Evolutionary conservation across 1,284 basidiomycete genomes (phyloP).

Genomic region (Athelia sp.): DNA sequence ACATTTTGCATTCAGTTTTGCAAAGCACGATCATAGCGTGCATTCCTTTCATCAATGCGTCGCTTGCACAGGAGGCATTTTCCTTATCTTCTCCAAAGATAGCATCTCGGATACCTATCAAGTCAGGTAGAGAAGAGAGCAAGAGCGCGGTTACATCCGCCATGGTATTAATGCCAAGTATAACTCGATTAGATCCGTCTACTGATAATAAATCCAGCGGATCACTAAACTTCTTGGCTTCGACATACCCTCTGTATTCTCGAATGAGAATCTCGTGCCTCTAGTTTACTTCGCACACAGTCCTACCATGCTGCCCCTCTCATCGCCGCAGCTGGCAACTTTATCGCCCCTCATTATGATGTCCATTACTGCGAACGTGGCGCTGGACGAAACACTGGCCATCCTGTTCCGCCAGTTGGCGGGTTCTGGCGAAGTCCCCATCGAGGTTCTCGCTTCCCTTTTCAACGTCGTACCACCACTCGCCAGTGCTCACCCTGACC

Average conservation of each 20-base stretch:
- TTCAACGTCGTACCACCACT: conserved; percentile 45
- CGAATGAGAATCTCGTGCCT: conserved; percentile 10
- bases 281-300: conserved; percentile 48
- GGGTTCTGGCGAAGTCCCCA: conserved; percentile 27
- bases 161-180: conserved; percentile 29
- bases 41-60: conserved; percentile 33
- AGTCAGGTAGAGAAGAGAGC: conserved; percentile 33
- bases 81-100: conserved; percentile 41
- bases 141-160: conserved; percentile 29
- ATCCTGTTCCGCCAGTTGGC: conserved; percentile 44
- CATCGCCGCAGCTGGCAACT: conserved; percentile 24
- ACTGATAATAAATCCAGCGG: not conserved
- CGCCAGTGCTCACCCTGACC: conserved; percentile 55
- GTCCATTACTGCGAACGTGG: conserved; percentile 45
- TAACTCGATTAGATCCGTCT: not conserved
- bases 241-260: conserved; percentile 19
- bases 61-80: conserved; percentile 43
- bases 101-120: conserved; percentile 24
- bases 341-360: conserved; percentile 41
- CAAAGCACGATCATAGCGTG: conserved; percentile 34
- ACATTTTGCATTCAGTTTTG: conserved; percentile 34
- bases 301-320: conserved; percentile 14
- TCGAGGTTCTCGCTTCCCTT: conserved; percentile 43
- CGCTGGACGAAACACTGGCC: conserved; percentile 53
- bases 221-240: conserved; percentile 13